These are phyloP conservation scores for Aspergillus avenaceus DNA, from an alignment of 495 filamentous ascomycete species.

Conservation along the genomic window DNA sequence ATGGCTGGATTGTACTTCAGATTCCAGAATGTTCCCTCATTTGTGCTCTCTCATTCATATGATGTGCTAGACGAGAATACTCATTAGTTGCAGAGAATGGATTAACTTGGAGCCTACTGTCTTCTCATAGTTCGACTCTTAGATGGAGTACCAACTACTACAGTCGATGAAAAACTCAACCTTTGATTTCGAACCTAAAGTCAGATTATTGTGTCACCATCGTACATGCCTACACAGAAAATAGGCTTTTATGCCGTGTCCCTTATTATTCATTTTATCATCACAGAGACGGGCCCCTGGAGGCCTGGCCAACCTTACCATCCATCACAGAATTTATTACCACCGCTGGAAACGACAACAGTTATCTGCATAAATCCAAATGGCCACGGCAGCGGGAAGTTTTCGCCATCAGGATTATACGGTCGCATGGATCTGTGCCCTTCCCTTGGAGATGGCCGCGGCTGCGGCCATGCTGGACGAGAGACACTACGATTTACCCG, in stretches of 20 bases:
- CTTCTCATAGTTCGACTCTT: too few relatives aligned
- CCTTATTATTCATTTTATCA: neutral
- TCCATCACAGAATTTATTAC: too few relatives aligned
- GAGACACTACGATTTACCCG: conserved; percentile 16
- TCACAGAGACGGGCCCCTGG: neutral
- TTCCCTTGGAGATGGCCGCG: conserved; percentile 28
- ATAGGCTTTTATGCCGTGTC: too few relatives aligned
- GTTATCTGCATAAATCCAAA: neutral
- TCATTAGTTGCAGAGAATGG: neutral
- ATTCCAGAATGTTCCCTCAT: neutral
- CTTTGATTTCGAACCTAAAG: neutral
- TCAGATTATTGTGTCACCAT: neutral
- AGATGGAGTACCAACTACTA: too few relatives aligned
- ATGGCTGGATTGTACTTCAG: conserved; percentile 1
- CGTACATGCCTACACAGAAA: neutral
- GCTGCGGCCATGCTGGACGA: conserved; percentile 28
- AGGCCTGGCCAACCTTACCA: neutral
- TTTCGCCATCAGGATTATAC: conserved; percentile 15
- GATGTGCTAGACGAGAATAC: conserved; percentile 5
- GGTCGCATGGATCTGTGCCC: conserved; percentile 33
- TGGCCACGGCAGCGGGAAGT: neutral
- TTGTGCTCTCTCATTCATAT: too few relatives aligned
- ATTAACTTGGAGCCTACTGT: conserved; percentile 2
- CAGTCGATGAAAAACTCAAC: neutral
- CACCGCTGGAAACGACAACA: neutral